Base-by-base conservation (phyloP, 371 early-diverging fungal genomes). In the Lichtheimia corymbifera region DNA sequence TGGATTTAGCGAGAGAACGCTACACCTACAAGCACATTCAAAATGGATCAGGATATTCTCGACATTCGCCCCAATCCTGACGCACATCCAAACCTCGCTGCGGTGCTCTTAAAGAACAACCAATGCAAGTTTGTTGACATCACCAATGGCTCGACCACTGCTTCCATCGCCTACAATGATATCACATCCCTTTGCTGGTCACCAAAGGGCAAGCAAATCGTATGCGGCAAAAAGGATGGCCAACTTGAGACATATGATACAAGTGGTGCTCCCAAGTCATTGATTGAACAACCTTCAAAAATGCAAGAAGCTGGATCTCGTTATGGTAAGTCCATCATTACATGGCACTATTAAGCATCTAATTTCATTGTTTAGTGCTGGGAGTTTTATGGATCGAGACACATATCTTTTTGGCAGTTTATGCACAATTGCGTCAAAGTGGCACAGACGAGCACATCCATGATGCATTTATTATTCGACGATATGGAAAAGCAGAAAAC, bases 161-260 rank as follows among this genome's bases (percentile, higher is more conserved):
- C 64, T 2, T 53, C 58, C 1, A 47, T 81, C 3, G 68, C 75
- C 9, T 30, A 59, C 15, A 53, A 64, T 13, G 64, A 65, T 51
- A 30, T 66, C 7, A 67, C 79, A 20, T 74, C 79, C 41, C 63
- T 81, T 6, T 82, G 79, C 49, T 84, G 84, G 84, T 82, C 82
- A 14, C 82, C 73, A 20, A 84, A 80, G 58, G 84, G 84, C 62
- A 82, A 79, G 42, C 84, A 84, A 51, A 61, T 84, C 49, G 73
- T 75, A 2, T 76, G 76, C 44, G 84, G 84, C 41, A 68, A 59
- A n/a, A 41, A 50, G 15, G 60, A 70, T 47, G 84, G 82, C 13
- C 47, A 56, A 13, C 53, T 84, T 9, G 52, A 57, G 1, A 72
- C 74, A 27, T 82, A 67, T 64, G 76, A 73, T 50, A 55, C 59